Evolutionary conservation across 257 asterid genomes (phyloP).

Genomic region (Gentiana straminea): DNA sequence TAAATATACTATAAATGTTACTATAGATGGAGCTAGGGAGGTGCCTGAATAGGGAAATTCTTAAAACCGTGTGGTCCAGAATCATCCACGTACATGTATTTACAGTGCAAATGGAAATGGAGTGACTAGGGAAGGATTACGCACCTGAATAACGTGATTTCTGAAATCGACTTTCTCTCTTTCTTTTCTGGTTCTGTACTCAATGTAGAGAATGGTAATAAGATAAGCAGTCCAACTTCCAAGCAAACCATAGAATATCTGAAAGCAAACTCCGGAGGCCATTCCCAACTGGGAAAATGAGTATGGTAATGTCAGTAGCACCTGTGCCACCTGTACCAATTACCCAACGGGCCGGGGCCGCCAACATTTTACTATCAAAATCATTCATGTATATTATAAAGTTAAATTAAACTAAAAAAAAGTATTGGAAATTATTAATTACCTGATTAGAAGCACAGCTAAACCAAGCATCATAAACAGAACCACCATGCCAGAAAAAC

Average conservation of each 20-base stretch:
- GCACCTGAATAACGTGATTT: slow-evolving; percentile 87
- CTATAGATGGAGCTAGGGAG: no score
- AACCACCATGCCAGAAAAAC: slow-evolving; percentile 88
- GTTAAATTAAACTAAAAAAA: no score
- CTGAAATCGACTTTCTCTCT: slow-evolving; percentile 79
- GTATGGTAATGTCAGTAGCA: slow-evolving; percentile 75
- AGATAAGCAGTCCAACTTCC: slow-evolving; percentile 96
- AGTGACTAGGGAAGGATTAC: no score
- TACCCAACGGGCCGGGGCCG: no score
- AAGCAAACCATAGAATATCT: slow-evolving; percentile 65
- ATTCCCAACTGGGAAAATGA: slow-evolving; percentile 89
- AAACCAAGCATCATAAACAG: slow-evolving; percentile 95
- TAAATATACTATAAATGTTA: no score
- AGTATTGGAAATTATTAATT: no score
- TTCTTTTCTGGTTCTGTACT: slow-evolving; percentile 77
- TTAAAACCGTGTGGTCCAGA: no score
- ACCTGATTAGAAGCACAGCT: slow-evolving; percentile 93
- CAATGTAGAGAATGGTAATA: slow-evolving; percentile 70
- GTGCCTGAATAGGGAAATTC: no score
- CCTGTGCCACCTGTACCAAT: slow-evolving; percentile 71
- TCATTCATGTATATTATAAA: no score
- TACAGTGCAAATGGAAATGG: no score
- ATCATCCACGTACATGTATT: no score
- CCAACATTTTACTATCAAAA: no score
- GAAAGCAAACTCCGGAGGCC: slow-evolving; percentile 67